Evolutionary conservation across 306 rosid genomes (phyloP), one percentile per base, ranked within the genome.

Genomic region (Cucumis melo): DNA sequence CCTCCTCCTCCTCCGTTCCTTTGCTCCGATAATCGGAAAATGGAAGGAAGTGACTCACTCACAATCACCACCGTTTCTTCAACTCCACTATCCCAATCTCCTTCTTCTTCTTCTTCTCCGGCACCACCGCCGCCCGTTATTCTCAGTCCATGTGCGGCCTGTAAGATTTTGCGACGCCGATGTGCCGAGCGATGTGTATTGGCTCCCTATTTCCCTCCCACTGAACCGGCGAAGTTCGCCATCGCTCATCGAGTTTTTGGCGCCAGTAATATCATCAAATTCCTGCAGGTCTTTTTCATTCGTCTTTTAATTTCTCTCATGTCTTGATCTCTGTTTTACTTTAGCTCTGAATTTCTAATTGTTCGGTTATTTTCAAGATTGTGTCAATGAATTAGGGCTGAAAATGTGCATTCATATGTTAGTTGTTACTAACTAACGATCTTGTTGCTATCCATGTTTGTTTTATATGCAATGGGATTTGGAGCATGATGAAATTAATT

Each of bases 121-220:
- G 20, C 78, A 5, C 60, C 83, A 0, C 78, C 89, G 0, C 87
- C 80, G 11, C 83, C 82, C 14, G 74, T 88, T 15, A 84, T 93
- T 13, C 73, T 87, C 29, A 93, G 88, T 54, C 98, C 98, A 53
- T 93, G 98, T 20, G 98, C 98, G 42, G 98, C 98, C 0, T 93
- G 98, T 83, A 93, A 90, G 80, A 89, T 91, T 66, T 51, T 93
- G 70, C 80, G 98, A 78, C 77, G 98, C 46, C 81, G 98, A 63
- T 93, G 98, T 19, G 96, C 96, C 0, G 93, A 91, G 0, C 87
- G 90, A 83, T 93, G 98, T 64, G 92, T 93, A 0, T 82, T 93
- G 81, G 98, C 98, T 5, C 98, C 98, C 14, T 93, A 93, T 62
- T 93, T 93, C 72, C 98, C 98, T 73, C 98, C 98, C 36, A 87